A percentile compares a stretch with the other conserved stretches of the same genome.
phyloP scores from a whole-genome alignment of 2,329 filamentous ascomycete species.

The Cladosporium phlei region DNA sequence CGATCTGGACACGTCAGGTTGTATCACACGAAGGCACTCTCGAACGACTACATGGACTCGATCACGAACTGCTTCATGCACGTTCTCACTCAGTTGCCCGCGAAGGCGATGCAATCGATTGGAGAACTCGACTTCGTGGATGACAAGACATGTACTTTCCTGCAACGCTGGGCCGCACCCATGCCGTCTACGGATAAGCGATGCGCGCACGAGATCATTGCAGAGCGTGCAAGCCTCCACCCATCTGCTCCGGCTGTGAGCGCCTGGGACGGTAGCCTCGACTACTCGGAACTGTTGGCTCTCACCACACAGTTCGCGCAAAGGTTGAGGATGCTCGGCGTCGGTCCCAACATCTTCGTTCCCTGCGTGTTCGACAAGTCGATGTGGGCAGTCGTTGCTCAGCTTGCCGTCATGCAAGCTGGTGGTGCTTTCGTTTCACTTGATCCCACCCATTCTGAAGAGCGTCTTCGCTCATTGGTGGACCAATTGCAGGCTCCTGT shows the following conservation, averaged over 20 bases:
- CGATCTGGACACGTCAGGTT: conserved; percentile 5
- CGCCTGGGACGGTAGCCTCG: conserved; percentile 16
- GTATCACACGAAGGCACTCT: conserved; percentile 5
- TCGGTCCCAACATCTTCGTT: conserved; percentile 24
- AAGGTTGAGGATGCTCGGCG: neutral
- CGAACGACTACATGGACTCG: neutral
- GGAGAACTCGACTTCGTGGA: conserved; percentile 8
- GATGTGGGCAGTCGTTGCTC: conserved; percentile 31
- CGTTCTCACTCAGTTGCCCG: conserved; percentile 1
- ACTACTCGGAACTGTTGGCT: conserved; percentile 14
- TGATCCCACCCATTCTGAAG: conserved; percentile 14
- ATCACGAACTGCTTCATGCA: conserved; percentile 10
- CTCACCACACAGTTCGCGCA: conserved; percentile 3
- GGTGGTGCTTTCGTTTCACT: conserved; percentile 27
- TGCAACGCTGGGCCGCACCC: neutral
- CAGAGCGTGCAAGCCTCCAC: conserved; percentile 1
- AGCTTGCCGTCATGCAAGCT: conserved; percentile 35
- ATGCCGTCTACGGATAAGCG: neutral
- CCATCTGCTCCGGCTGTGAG: conserved; percentile 6
- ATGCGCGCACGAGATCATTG: conserved; percentile 5
- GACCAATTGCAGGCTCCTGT: conserved; percentile 4
- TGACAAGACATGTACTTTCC: neutral
- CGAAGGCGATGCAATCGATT: conserved; percentile 1
- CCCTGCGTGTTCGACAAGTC: conserved; percentile 37
- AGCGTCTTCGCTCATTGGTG: conserved; percentile 10